These are phyloP conservation scores for Talaromyces nanjingensis DNA, from an alignment of 495 filamentous ascomycete species.

Conservation along the genomic window DNA sequence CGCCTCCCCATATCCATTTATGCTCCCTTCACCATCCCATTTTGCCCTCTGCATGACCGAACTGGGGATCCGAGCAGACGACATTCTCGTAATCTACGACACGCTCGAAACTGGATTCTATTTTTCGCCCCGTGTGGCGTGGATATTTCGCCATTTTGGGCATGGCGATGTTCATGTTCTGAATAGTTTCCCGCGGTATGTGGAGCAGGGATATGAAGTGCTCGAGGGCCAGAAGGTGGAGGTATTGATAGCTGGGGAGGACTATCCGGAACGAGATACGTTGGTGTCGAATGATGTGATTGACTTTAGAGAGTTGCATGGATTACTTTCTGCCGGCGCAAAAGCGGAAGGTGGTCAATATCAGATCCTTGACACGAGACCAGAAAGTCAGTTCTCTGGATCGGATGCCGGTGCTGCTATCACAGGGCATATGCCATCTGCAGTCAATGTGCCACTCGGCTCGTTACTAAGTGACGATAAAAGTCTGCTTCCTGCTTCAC, in stretches of 20 bases:
- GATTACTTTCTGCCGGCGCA: background rate
- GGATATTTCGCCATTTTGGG: slow-evolving; percentile 22
- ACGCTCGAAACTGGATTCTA: slow-evolving; percentile 22
- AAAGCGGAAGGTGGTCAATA: background rate
- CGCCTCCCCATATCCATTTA: slow-evolving; percentile 21
- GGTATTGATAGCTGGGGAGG: background rate
- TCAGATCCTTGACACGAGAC: slow-evolving; percentile 20
- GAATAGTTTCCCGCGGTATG: slow-evolving; percentile 26
- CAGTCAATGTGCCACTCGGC: slow-evolving; percentile 24
- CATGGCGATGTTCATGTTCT: slow-evolving; percentile 23
- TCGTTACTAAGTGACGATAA: slow-evolving; percentile 16
- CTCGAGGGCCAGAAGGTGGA: background rate
- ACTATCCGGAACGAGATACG: slow-evolving; percentile 10
- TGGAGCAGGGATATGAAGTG: slow-evolving; percentile 10
- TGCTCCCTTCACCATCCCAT: slow-evolving; percentile 19
- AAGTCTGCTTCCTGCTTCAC: slow-evolving; percentile 9
- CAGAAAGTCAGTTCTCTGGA: slow-evolving; percentile 16
- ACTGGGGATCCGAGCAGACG: slow-evolving; percentile 19
- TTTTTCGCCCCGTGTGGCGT: slow-evolving; percentile 25
- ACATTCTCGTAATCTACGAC: slow-evolving; percentile 29
- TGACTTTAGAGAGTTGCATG: slow-evolving; percentile 17
- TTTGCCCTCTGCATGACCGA: slow-evolving; percentile 17
- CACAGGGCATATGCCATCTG: slow-evolving; percentile 23
- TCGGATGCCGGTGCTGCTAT: slow-evolving; percentile 9
- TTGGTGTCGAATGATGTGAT: slow-evolving; percentile 12